Evolutionary conservation across 208 protist genomes (phyloP).

Genomic region (Trypanosoma lewisi): DNA sequence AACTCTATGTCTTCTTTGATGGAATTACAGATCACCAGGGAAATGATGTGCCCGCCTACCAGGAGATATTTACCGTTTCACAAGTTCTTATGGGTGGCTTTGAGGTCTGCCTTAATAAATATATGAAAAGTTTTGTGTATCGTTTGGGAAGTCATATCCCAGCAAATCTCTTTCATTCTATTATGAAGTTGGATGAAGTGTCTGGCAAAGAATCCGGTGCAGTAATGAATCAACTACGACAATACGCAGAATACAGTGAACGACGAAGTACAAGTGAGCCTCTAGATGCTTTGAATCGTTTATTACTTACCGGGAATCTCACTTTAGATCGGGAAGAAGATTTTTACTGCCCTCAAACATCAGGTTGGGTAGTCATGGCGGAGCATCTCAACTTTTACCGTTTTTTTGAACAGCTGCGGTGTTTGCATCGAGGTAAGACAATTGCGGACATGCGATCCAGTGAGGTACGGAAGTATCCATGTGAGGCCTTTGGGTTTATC

Average conservation of each 20-base stretch:
- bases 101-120: conserved; percentile 84
- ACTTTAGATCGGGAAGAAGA: conserved; percentile 75
- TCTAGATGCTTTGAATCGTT: conserved; percentile 50
- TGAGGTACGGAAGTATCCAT: conserved; percentile 97
- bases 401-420: conserved; percentile 99
- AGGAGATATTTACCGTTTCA: conserved; percentile 97
- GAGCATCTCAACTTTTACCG: conserved; percentile 99
- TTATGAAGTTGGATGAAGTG: conserved; percentile 32
- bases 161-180: conserved; percentile 45
- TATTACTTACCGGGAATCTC: conserved; percentile 86
- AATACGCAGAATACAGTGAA: conserved; percentile 54
- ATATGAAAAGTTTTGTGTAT: conserved; percentile 46
- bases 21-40: conserved; percentile 91
- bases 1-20: conserved; percentile 94
- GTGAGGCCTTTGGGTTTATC: conserved; percentile 99
- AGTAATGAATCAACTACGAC: conserved; percentile 48
- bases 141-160: conserved; percentile 57
- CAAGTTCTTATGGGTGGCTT: conserved; percentile 91
- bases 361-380: conserved; percentile 97
- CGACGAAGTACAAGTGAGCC: conserved; percentile 43
- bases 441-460: conserved; percentile 98
- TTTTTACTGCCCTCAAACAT: conserved; percentile 88
- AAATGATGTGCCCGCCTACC: conserved; percentile 93
- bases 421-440: conserved; percentile 97
- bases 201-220: conserved; percentile 28